Evolutionary conservation across 129 eudicot species (phyloP), one percentile per base, ranked within the genome.

Genomic region (Calendula officinalis): DNA sequence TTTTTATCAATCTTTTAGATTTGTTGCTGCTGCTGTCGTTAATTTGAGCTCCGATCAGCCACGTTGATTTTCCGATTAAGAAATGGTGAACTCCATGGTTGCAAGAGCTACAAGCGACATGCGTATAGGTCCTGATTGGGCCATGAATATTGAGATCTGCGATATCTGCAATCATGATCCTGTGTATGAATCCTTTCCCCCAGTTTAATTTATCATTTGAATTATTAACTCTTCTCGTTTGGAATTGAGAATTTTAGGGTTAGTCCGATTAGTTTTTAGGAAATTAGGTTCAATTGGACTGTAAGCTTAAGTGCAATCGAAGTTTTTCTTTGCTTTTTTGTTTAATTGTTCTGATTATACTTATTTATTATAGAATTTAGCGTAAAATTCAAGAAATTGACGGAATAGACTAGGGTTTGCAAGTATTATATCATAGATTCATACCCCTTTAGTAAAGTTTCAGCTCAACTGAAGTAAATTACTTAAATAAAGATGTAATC

Each of bases 1-100:
- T 22, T 22, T 22, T 22, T 22, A 22, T 22, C 30, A 22, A 22
- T 22, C 30, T 22, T 22, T 22, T 36, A 1, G 2, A 22, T 11
- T 9, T 12, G 4, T 5, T 35, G 58, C 7, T 10, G 38, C 3
- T 56, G 30, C 30, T 59, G 9, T 38, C 27, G 13, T 0, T 22
- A 22, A 22, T 7, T 27, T 49, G 4, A 49, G 14, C 4, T 66
- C 50, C 60, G 42, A 66, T 66, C 64, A 65, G 3, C 49, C 36
- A 37, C 39, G 47, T 12, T 27, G 11, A 56, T 57, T 69, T 57
- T 7, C 32, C 43, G 64, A 43, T 15, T 22, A 13, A 72, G n/a
- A 71, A 52, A 75, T 87, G 97, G 95, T 87, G 79, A 87, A 82
- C 78, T 52, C 90, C 2, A 60, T 84, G 90, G 94, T 91, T 52